Conservation (phyloP, 495 filamentous ascomycete species). For the Astrothelium macrocarpum region DNA sequence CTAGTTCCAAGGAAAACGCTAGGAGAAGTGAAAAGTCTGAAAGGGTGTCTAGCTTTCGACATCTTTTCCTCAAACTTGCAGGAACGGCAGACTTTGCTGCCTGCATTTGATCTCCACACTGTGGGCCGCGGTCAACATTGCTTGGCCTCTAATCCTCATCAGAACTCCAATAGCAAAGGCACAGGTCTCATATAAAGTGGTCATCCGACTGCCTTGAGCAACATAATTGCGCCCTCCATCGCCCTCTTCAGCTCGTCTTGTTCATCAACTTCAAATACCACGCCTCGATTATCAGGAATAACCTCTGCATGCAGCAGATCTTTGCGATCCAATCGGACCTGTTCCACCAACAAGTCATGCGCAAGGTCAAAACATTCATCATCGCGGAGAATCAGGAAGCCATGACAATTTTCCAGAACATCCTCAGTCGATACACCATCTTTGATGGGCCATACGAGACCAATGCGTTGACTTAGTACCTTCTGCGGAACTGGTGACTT, state of each 20-base stretch:
- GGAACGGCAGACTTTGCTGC: too few species aligned
- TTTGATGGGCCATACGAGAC: background rate
- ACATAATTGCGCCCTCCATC: background rate
- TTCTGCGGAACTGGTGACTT: background rate
- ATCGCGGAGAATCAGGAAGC: background rate
- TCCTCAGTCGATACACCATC: background rate
- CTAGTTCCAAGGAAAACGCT: too few species aligned
- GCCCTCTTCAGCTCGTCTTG: background rate
- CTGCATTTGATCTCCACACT: too few species aligned
- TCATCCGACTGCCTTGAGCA: background rate
- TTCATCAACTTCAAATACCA: background rate
- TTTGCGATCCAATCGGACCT: slow-evolving; percentile 1
- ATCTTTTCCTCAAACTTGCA: too few species aligned
- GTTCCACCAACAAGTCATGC: background rate
- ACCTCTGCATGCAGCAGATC: background rate
- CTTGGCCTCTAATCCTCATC: background rate
- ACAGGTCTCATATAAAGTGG: background rate
- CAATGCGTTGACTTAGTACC: background rate
- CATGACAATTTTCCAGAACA: background rate
- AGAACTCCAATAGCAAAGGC: background rate
- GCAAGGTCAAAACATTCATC: slow-evolving; percentile 1
- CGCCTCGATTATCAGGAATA: background rate
- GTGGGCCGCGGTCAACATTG: background rate
- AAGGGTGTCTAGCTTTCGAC: too few species aligned
- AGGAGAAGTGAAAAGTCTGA: too few species aligned